phyloP scores from a whole-genome alignment of 208 protist genomes.

The Hexamita inflata region DNA sequence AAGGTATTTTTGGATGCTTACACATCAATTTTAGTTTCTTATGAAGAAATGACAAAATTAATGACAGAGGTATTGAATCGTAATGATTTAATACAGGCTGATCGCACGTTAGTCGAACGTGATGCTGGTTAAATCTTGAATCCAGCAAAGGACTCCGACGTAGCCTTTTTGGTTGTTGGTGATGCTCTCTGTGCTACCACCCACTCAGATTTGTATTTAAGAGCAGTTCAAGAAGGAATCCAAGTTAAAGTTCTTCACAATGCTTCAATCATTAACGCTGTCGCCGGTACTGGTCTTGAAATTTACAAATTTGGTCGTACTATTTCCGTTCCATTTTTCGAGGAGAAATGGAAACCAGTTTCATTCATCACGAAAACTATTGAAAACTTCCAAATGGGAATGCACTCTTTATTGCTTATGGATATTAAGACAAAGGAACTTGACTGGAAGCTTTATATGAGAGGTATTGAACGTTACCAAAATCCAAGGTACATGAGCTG shows the following conservation, averaged over 20 bases:
- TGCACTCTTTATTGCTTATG: conserved; percentile 82
- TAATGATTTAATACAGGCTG: conserved; percentile 71
- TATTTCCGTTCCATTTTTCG: conserved; percentile 82
- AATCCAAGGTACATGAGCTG: conserved; percentile 93
- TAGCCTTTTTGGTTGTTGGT: conserved; percentile 92
- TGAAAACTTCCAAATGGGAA: conserved; percentile 63
- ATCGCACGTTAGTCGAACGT: conserved; percentile 79
- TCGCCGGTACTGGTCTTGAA: conserved; percentile 86
- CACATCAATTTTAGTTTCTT: conserved; percentile 11
- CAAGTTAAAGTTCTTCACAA: conserved; percentile 79
- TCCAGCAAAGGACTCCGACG: conserved; percentile 55
- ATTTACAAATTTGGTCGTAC: conserved; percentile 93
- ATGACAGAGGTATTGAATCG: conserved; percentile 61
- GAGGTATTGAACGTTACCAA: conserved; percentile 76
- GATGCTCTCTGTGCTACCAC: conserved; percentile 97
- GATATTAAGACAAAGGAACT: conserved; percentile 98
- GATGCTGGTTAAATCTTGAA: conserved; percentile 67
- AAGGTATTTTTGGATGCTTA: conserved; percentile 18
- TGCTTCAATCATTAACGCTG: conserved; percentile 94
- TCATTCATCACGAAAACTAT: conserved; percentile 82
- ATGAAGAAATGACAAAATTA: conserved; percentile 7
- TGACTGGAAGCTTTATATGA: conserved; percentile 71
- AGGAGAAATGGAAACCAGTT: conserved; percentile 81
- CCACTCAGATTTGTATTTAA: conserved; percentile 85
- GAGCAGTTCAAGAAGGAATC: conserved; percentile 69